These are phyloP conservation scores for Colletotrichum camelliae DNA, from an alignment of 2,329 filamentous ascomycete genomes.

Conservation along the genomic window DNA sequence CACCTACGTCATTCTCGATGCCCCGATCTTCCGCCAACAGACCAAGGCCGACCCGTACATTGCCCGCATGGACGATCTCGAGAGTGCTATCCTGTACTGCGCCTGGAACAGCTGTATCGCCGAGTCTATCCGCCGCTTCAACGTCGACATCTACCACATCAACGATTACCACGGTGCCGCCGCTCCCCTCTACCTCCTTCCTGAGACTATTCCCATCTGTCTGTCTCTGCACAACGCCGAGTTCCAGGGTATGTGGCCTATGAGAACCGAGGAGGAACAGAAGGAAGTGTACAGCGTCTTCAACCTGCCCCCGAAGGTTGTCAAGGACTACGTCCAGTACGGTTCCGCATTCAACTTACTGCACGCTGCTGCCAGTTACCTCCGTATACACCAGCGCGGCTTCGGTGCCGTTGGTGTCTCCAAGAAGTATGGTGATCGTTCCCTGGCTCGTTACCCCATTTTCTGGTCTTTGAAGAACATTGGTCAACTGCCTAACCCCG, in stretches of 20 bases:
- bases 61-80: slow-evolving; percentile 72
- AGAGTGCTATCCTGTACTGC: slow-evolving; percentile 71
- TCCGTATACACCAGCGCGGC: slow-evolving; percentile 70
- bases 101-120: slow-evolving; percentile 76
- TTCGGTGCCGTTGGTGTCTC: slow-evolving; percentile 73
- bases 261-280: slow-evolving; percentile 65
- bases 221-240: slow-evolving; percentile 73
- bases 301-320: slow-evolving; percentile 62
- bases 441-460: slow-evolving; percentile 70
- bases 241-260: slow-evolving; percentile 73
- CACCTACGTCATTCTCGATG: slow-evolving; percentile 71
- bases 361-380: slow-evolving; percentile 69
- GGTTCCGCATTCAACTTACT: slow-evolving; percentile 73
- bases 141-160: slow-evolving; percentile 69
- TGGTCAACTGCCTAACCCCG: slow-evolving; percentile 68
- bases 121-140: slow-evolving; percentile 65
- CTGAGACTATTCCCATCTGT: slow-evolving; percentile 64
- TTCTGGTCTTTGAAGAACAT: slow-evolving; percentile 71
- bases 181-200: slow-evolving; percentile 69
- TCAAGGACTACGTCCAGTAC: slow-evolving; percentile 68
- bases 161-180: slow-evolving; percentile 70
- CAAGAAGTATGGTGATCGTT: slow-evolving; percentile 71
- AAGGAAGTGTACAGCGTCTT: slow-evolving; percentile 70
- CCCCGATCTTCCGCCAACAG: slow-evolving; percentile 70
- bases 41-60: slow-evolving; percentile 69